These are phyloP conservation scores for Aotearoamyces nothofagi DNA, from an alignment of 2,329 filamentous ascomycete species.

Conservation along the genomic window DNA sequence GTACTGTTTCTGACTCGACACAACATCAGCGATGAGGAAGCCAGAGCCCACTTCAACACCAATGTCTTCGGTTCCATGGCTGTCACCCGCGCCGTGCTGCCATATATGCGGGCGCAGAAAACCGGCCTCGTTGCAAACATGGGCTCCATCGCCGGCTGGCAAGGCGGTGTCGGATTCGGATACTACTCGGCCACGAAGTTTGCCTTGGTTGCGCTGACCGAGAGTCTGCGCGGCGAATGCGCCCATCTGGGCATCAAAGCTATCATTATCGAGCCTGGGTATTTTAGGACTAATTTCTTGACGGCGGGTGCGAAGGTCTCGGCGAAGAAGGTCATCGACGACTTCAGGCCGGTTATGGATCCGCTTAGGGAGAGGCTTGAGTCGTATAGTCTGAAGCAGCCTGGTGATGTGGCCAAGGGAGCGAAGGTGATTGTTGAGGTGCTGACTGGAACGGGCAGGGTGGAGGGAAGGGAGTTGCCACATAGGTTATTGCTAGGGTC, in stretches of 20 bases:
- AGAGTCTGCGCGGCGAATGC: slow-evolving; percentile 27
- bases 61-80: slow-evolving; percentile 37
- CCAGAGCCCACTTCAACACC: slow-evolving; percentile 15
- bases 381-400: slow-evolving; percentile 20
- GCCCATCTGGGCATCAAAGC: slow-evolving; percentile 27
- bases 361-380: slow-evolving; percentile 10
- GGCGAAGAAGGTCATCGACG: slow-evolving; percentile 4
- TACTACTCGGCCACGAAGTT: slow-evolving; percentile 32
- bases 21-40: not conserved
- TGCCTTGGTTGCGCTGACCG: slow-evolving; percentile 25
- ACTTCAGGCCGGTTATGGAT: slow-evolving; percentile 2
- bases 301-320: slow-evolving; percentile 3
- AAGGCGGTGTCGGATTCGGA: slow-evolving; percentile 22
- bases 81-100: slow-evolving; percentile 30
- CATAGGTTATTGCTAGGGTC: slow-evolving; percentile 20
- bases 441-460: slow-evolving; percentile 18
- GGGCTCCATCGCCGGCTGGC: slow-evolving; percentile 27
- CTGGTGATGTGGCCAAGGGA: slow-evolving; percentile 22
- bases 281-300: slow-evolving; percentile 33
- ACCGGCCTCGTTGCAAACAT: slow-evolving; percentile 30
- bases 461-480: slow-evolving; percentile 16
- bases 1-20: too few relatives aligned
- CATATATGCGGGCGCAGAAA: slow-evolving; percentile 25
- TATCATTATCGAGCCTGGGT: slow-evolving; percentile 31
- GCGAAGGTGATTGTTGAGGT: slow-evolving; percentile 22